phyloP scores from a whole-genome alignment of 192 early-diverging fungal genomes.

The Backusella westeae region DNA sequence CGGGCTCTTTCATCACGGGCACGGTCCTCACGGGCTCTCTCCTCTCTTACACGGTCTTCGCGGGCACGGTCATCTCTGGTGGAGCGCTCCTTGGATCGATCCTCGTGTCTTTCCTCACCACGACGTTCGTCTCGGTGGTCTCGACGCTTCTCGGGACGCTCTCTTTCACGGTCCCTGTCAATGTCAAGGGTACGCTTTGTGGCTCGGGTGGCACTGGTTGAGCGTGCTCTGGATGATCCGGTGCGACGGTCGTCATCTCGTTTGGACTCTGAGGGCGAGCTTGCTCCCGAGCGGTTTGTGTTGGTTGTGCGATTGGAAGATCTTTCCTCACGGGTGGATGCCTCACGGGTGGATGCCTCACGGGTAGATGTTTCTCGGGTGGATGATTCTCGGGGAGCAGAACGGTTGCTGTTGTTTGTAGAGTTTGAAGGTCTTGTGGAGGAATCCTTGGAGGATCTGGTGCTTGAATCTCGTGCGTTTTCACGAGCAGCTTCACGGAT shows the following conservation, averaged over 20 bases:
- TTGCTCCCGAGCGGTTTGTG: background rate
- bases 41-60: background rate
- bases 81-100: background rate
- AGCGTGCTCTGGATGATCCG: background rate
- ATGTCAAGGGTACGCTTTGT: background rate
- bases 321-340: background rate
- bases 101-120: background rate
- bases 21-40: background rate
- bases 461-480: background rate
- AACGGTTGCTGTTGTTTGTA: background rate
- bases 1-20: background rate
- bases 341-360: too few relatives aligned
- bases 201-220: background rate
- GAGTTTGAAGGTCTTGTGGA: background rate
- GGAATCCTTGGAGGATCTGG: background rate
- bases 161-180: background rate
- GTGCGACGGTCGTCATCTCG: background rate
- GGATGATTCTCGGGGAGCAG: background rate
- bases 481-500: slow-evolving; percentile 24
- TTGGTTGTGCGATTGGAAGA: background rate
- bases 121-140: background rate
- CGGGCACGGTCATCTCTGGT: background rate
- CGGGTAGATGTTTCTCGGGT: too few relatives aligned
- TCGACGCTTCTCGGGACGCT: background rate
- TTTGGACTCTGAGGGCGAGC: background rate